Base-by-base conservation (phyloP, 768 basidiomycete species). In the Pisolithus sp. region DNA sequence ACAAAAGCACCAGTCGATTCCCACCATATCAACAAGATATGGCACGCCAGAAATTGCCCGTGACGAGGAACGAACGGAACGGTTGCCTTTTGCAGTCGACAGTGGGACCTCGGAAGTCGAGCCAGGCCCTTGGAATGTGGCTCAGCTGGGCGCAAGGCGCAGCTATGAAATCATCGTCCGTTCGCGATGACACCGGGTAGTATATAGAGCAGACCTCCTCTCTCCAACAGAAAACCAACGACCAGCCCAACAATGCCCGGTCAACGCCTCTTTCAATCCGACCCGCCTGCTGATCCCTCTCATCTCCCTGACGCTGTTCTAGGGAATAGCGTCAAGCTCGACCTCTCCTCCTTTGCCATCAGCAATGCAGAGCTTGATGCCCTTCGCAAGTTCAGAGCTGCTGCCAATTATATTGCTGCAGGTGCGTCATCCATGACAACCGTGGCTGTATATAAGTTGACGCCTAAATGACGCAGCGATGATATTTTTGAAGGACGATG, bases 401-500 rank as follows among this genome's bases (percentile, higher is more conserved):
- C 83, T 43, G 83, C 83, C 13, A 75, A 85, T 65, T 88, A 86
- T 58, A 81, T 88, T 46, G 74, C 85, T 48, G 82, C 84, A 31
- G 82, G 84, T 82, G 53, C n/a, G 71, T 58, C 48, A 6, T n/a
- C 56, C 49, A 40, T 48, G 41, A 41, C 2, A 6, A 23, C 36
- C 8, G 23, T 34, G 17, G 24, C 18, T 5, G 2, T 13, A 34
- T 15, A 13, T 34, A 5, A 20, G 45, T n/a, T 44, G 17, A 39
- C 38, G 41, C 28, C 61, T 51, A 58, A 7, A 20, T 13, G 1
- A 5, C 8, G 40, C 50, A 82, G 89, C 89, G 1, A 90, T 88
- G 86, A 92, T 93, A 55, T 94, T 90, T 71, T 71, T 95, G 52
- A 82, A 78, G 54, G 72, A 78, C 57, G 87, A 93, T 55, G 78